phyloP scores from a whole-genome alignment of 768 basidiomycete genomes.

The Leccinellum albellum region DNA sequence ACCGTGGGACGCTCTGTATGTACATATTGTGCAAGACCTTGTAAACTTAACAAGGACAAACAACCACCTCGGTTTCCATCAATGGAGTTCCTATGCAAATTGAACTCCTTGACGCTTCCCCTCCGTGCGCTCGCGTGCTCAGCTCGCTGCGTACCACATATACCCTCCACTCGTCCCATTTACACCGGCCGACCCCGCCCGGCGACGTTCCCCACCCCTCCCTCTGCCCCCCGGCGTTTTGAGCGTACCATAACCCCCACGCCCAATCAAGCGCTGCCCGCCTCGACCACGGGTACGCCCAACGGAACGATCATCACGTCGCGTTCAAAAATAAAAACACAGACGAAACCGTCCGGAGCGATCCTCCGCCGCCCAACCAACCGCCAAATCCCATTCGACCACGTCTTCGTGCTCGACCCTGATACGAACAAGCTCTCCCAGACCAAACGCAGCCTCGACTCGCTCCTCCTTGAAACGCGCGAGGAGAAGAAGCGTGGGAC shows the following conservation, averaged over 20 bases:
- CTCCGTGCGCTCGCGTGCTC: slow-evolving; percentile 6
- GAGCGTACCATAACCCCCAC: not conserved
- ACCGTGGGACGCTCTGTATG: slow-evolving; percentile 5
- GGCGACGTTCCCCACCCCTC: not conserved
- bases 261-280: not conserved
- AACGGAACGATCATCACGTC: not conserved
- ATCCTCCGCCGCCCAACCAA: slow-evolving; percentile 24
- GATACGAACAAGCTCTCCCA: slow-evolving; percentile 38
- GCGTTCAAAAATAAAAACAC: not conserved
- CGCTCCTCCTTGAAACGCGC: slow-evolving; percentile 50
- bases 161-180: slow-evolving; percentile 8
- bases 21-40: slow-evolving; percentile 23
- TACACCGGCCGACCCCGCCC: not conserved
- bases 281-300: not conserved
- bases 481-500: slow-evolving; percentile 26
- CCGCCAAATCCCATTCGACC: slow-evolving; percentile 39
- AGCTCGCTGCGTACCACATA: not conserved
- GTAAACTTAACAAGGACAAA: slow-evolving; percentile 24
- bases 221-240: slow-evolving; percentile 13
- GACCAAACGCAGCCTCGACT: slow-evolving; percentile 31
- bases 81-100: slow-evolving; percentile 15
- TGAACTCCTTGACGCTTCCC: not conserved
- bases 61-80: slow-evolving; percentile 15
- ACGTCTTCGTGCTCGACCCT: slow-evolving; percentile 48
- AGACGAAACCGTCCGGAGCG: not conserved